Evolutionary conservation across 495 filamentous ascomycete genomes (phyloP).

Genomic region (Hypoxylon trugodes): DNA sequence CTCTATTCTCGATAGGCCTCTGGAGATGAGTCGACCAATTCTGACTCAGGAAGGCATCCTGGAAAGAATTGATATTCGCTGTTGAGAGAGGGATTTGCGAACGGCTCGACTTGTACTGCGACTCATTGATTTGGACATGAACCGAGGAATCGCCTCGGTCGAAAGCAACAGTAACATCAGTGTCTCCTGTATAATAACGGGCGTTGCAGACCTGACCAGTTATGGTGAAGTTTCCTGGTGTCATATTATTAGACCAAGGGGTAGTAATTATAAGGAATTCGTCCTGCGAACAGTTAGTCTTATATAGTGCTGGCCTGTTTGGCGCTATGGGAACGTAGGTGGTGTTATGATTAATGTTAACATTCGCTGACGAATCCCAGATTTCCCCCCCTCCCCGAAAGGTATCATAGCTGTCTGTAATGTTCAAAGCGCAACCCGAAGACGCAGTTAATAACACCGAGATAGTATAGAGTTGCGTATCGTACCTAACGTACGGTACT

Average conservation of each 20-base stretch:
- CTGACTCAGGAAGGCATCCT: constrained; percentile 21
- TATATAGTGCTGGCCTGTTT: not conserved
- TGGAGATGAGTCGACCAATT: constrained; percentile 33
- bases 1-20: not conserved
- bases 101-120: constrained; percentile 22
- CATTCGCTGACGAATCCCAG: not conserved
- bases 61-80: constrained; percentile 28
- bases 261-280: constrained; percentile 5
- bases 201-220: constrained; percentile 38
- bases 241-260: not conserved
- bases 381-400: not conserved
- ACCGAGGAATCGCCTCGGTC: constrained; percentile 23
- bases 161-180: constrained; percentile 35
- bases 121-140: constrained; percentile 40
- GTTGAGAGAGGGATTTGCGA: not conserved
- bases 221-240: constrained; percentile 2
- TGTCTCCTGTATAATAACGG: constrained; percentile 46
- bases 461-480: not conserved
- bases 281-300: constrained; percentile 6
- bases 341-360: not conserved
- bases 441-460: not conserved
- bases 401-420: not conserved
- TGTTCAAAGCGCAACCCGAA: not conserved
- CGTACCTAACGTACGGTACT: not conserved
- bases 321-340: not conserved